Base-by-base conservation (phyloP, 441 rosid genomes). In the Mallotus repandus region DNA sequence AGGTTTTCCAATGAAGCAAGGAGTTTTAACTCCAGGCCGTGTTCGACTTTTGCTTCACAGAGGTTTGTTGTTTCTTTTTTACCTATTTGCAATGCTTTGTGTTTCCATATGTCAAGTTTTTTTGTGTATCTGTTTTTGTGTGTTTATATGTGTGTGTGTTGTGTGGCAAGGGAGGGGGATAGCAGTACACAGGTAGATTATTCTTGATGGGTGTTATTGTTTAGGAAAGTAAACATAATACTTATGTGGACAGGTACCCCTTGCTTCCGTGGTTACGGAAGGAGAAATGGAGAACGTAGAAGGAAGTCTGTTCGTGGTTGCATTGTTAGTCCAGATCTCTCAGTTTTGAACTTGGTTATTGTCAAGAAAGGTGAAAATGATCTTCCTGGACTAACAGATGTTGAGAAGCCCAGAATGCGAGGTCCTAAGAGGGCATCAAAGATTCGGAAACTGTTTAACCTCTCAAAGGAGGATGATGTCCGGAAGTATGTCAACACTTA, bases 351-450 rank as follows among this genome's bases (percentile, higher is more conserved):
- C 82, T 71, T 84, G 77, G 83, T 82, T 19, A 84, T 84, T 73
- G 85, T 84, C 52, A 84, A 84, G 83, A 82, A 84, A 73, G 88
- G 86, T 68, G 86, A 85, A 63, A 76, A 70, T 74, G 86, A 83
- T 62, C 80, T 85, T 45, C 86, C 85, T 54, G 85, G 88, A 22
- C 67, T 85, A 56, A 85, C 85, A 5, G 84, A 85, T 66, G 66
- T 53, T 19, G 84, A 83, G 80, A 83, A 83, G 76, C 88, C 86
- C 35, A 81, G 88, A 74, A 85, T 81, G 88, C 76, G 86, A 41
- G 89, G 89, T 70, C 89, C 89, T 71, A 86, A 86, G 75, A 82
- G 86, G 70, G 89, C 85, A 35, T 84, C 88, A 5, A 84, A 86
- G 83, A 86, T 84, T 35, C 75, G 86, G 32, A 84, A 86, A 68